These are phyloP conservation scores for Naganishia liquefaciens DNA, from an alignment of 1,284 basidiomycete genomes.

Conservation along the genomic window DNA sequence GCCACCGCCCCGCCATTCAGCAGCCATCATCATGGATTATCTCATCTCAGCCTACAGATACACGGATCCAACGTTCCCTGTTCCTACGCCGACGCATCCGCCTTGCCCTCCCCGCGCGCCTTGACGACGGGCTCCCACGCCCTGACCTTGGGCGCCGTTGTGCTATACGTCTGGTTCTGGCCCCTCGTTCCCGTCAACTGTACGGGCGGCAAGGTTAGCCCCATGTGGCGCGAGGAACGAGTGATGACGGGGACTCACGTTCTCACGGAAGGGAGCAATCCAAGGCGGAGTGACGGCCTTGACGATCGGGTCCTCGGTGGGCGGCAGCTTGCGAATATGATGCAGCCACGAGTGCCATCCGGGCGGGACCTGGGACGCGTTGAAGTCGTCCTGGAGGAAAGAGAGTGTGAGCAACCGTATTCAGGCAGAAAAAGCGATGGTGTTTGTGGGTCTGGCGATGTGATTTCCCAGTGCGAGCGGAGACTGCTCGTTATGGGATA, in stretches of 20 bases:
- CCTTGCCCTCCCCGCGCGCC: slow-evolving; percentile 14
- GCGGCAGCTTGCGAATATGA: slow-evolving; percentile 83
- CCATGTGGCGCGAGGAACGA: background rate
- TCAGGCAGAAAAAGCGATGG: background rate
- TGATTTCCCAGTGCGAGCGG: too few species aligned
- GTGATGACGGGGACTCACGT: slow-evolving; percentile 4
- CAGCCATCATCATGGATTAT: background rate
- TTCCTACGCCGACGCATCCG: slow-evolving; percentile 8
- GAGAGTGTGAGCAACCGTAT: background rate
- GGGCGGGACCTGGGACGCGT: slow-evolving; percentile 75
- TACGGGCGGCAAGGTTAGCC: background rate
- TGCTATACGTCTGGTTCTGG: slow-evolving; percentile 84
- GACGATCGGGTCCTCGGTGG: slow-evolving; percentile 71
- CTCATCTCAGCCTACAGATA: background rate
- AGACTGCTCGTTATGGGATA: too few species aligned
- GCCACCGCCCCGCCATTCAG: too few species aligned
- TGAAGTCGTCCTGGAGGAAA: slow-evolving; percentile 68
- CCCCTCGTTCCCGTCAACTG: slow-evolving; percentile 88
- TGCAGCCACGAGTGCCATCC: slow-evolving; percentile 94
- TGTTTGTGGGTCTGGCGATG: too few species aligned
- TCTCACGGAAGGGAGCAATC: slow-evolving; percentile 45
- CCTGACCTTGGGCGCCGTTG: slow-evolving; percentile 73
- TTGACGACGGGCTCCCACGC: slow-evolving; percentile 70
- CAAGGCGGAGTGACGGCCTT: slow-evolving; percentile 70
- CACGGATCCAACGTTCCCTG: too few species aligned